phyloP scores from a whole-genome alignment of 1,284 basidiomycete genomes.

The Malassezia psittaci region DNA sequence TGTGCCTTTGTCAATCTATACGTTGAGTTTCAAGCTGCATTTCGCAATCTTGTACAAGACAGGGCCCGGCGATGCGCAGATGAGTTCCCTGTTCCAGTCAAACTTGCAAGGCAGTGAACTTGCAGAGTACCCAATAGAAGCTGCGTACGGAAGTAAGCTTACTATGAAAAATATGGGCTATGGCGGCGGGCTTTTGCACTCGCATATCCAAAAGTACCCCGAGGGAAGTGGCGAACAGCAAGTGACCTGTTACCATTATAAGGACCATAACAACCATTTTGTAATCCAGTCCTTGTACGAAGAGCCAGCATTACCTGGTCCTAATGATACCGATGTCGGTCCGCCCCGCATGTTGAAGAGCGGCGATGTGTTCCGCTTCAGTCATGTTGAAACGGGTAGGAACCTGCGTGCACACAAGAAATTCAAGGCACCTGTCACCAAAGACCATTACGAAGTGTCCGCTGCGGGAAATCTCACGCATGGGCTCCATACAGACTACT shows the following conservation, averaged over 20 bases:
- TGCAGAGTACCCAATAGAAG: slow-evolving; percentile 56
- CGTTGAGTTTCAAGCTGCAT: slow-evolving; percentile 88
- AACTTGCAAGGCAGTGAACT: slow-evolving; percentile 91
- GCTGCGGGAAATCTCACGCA: slow-evolving; percentile 80
- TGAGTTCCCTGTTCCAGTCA: slow-evolving; percentile 98
- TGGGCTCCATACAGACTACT: slow-evolving; percentile 80
- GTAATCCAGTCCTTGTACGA: slow-evolving; percentile 70
- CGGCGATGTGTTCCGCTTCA: slow-evolving; percentile 69
- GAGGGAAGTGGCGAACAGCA: slow-evolving; percentile 89
- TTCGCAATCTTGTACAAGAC: slow-evolving; percentile 87
- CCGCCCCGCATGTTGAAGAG: slow-evolving; percentile 59
- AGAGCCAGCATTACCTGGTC: slow-evolving; percentile 39
- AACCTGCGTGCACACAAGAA: slow-evolving; percentile 81
- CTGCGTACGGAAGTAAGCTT: slow-evolving; percentile 79
- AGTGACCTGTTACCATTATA: slow-evolving; percentile 98
- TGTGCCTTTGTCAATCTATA: slow-evolving; percentile 80
- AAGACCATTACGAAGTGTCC: slow-evolving; percentile 81
- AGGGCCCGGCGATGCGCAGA: slow-evolving; percentile 92
- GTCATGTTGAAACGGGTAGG: slow-evolving; percentile 68
- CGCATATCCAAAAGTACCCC: slow-evolving; percentile 88
- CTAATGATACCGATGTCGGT: slow-evolving; percentile 18
- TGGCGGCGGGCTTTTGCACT: slow-evolving; percentile 90
- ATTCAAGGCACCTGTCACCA: slow-evolving; percentile 76
- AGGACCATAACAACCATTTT: slow-evolving; percentile 95
- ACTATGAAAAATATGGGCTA: slow-evolving; percentile 97